Base-by-base conservation (phyloP, 768 basidiomycete genomes). In the Inosperma sp. region DNA sequence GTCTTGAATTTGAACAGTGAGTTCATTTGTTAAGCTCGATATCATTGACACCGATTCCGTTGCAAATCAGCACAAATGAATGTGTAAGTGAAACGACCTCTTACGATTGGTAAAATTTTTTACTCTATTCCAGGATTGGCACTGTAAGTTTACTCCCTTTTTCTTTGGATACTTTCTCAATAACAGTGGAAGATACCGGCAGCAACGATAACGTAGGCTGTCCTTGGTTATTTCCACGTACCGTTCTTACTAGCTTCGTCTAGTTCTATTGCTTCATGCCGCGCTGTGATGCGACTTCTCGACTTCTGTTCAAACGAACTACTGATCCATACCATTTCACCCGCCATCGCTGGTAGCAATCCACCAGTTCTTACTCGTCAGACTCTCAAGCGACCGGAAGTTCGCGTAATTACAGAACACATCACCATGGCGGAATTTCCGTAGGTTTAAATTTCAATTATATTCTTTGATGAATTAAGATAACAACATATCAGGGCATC, bases 261-360 rank as follows among this genome's bases (percentile, higher is more conserved):
- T 52, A 80, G 77, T 21, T 73, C 80, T 7, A 81, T 83, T 46
- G 82, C 83, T 17, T 80, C 85, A 23, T 83, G 83, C 62, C 78
- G 85, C 36, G 78, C 82, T 23, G 84, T 86, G 37, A 82, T 84
- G 62, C 75, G 82, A 52, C 70, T 87, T 19, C 74, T 79, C 30
- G 81, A 83, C 46, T 82, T 79, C 56, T 76, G 68, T 56, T 60
- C 68, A 35, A 67, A 59, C 49, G 73, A 78, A 22, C 65, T 73
- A 17, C 77, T 76, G 52, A 61, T 78, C 7, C 74, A 78, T 56
- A 76, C 79, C 2, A 66, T 75, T 43, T 68, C 72, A 30, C 51
- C 53, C 22, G 69, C 65, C 10, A 65, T 72, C 31, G 58, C 65
- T n/a, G 65, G 62, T 19, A 66, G 61, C 36, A 62, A 59, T 12